Evolutionary conservation across 805 yeast genomes (phyloP).

Genomic region (Candida insectorum): DNA sequence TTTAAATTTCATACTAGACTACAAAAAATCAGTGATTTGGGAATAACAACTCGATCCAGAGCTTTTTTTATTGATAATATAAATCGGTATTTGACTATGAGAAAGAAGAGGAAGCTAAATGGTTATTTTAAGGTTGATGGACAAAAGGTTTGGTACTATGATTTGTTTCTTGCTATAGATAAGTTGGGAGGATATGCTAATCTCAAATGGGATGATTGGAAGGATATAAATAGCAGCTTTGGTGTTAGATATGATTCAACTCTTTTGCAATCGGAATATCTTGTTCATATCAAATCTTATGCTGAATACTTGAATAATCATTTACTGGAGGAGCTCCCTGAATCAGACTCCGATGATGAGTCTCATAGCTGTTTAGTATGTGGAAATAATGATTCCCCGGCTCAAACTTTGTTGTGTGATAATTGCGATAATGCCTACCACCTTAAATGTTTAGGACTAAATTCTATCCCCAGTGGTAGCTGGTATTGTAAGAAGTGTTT

Average conservation of each 20-base stretch:
- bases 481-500: slow-evolving; percentile 87
- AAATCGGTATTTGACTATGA: slow-evolving; percentile 53
- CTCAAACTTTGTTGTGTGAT: slow-evolving; percentile 58
- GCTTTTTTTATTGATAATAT: slow-evolving; percentile 60
- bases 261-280: slow-evolving; percentile 22
- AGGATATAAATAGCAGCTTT: slow-evolving; percentile 20
- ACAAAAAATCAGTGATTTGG: slow-evolving; percentile 65
- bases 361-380: slow-evolving; percentile 48
- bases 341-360: slow-evolving; percentile 27
- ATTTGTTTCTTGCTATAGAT: slow-evolving; percentile 33
- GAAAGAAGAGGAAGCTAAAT: slow-evolving; percentile 21
- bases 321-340: slow-evolving; percentile 27
- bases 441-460: slow-evolving; percentile 55
- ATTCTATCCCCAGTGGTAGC: slow-evolving; percentile 49
- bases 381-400: slow-evolving; percentile 41
- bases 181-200: slow-evolving; percentile 18
- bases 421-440: slow-evolving; percentile 74
- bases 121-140: slow-evolving; percentile 17
- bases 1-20: slow-evolving; percentile 66
- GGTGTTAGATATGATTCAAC: slow-evolving; percentile 16
- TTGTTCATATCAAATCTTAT: slow-evolving; percentile 23
- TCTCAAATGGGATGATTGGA: slow-evolving; percentile 19
- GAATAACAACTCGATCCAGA: slow-evolving; percentile 59
- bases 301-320: slow-evolving; percentile 28
- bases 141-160: slow-evolving; percentile 31